Conservation (phyloP, 768 basidiomycete species). For the Podaxis pistillaris region DNA sequence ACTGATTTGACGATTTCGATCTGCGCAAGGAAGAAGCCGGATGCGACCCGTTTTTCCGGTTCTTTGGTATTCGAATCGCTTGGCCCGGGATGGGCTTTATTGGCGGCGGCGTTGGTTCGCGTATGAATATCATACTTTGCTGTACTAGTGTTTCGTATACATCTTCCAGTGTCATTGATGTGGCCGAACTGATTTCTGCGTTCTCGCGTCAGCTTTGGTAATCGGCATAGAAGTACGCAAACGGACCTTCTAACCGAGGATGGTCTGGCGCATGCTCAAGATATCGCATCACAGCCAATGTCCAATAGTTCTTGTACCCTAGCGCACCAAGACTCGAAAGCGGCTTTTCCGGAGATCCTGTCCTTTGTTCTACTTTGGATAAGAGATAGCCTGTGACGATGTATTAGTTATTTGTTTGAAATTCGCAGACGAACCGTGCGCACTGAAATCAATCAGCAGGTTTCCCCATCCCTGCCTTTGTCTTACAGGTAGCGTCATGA, state of each 20-base stretch:
- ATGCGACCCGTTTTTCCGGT: slow-evolving; percentile 65
- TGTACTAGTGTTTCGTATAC: slow-evolving; percentile 71
- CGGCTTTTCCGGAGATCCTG: slow-evolving; percentile 95
- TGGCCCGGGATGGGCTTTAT: slow-evolving; percentile 74
- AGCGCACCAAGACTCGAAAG: slow-evolving; percentile 89
- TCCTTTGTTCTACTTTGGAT: slow-evolving; percentile 89
- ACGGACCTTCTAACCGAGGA: slow-evolving; percentile 74
- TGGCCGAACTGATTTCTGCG: slow-evolving; percentile 79
- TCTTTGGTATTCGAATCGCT: slow-evolving; percentile 70
- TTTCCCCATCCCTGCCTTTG: slow-evolving; percentile 98
- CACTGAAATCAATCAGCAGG: slow-evolving; percentile 97
- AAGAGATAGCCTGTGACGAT: slow-evolving; percentile 78
- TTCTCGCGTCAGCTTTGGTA: not conserved
- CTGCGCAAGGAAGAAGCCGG: slow-evolving; percentile 1
- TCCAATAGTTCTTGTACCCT: slow-evolving; percentile 97
- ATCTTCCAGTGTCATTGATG: slow-evolving; percentile 91
- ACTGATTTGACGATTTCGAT: slow-evolving; percentile 40
- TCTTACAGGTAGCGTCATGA: slow-evolving; percentile 96
- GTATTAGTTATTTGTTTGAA: not conserved
- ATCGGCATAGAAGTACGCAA: not conserved
- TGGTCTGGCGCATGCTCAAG: slow-evolving; percentile 55
- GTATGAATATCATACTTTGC: slow-evolving; percentile 69
- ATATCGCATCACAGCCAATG: slow-evolving; percentile 80
- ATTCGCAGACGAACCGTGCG: slow-evolving; percentile 30
- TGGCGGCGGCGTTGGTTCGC: slow-evolving; percentile 47